phyloP scores from a whole-genome alignment of 148 eudicot species.

The Agrostemma githago region DNA sequence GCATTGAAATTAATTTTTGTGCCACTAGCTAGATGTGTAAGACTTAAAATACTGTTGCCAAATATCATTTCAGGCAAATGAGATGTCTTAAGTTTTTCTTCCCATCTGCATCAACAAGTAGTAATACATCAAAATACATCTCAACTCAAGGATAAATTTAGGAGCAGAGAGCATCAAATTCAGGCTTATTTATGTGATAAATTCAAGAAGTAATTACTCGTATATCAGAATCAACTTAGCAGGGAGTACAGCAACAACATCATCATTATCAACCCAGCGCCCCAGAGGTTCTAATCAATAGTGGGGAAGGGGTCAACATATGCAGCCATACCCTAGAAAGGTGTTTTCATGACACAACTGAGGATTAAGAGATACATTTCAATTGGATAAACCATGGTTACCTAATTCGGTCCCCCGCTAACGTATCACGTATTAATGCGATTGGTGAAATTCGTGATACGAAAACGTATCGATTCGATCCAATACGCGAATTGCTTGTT shows the following conservation, averaged over 20 bases:
- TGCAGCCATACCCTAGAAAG: not conserved
- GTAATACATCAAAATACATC: not conserved
- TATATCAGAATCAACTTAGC: not conserved
- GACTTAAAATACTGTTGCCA: slow-evolving; percentile 69
- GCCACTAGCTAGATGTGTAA: slow-evolving; percentile 65
- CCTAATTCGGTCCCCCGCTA: too few relatives aligned
- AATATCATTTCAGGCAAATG: slow-evolving; percentile 96
- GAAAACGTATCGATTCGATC: too few relatives aligned
- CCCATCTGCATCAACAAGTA: slow-evolving; percentile 61
- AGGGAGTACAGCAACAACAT: not conserved
- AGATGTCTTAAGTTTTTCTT: slow-evolving; percentile 77
- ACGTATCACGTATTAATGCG: too few relatives aligned
- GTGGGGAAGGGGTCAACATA: not conserved
- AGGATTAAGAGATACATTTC: not conserved
- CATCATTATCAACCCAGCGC: not conserved
- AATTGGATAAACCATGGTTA: not conserved
- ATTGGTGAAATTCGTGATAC: too few relatives aligned
- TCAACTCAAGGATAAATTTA: not conserved
- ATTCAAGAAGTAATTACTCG: not conserved
- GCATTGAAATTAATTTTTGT: slow-evolving; percentile 70
- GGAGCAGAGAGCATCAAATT: not conserved
- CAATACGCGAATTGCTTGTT: too few relatives aligned
- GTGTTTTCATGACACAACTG: not conserved
- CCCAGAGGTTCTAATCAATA: not conserved
- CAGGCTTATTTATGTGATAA: not conserved